Evolutionary conservation across 169 alveolate genomes (phyloP), one percentile per base, ranked within the genome.

Genomic region (Eimeria nieschulzi): DNA sequence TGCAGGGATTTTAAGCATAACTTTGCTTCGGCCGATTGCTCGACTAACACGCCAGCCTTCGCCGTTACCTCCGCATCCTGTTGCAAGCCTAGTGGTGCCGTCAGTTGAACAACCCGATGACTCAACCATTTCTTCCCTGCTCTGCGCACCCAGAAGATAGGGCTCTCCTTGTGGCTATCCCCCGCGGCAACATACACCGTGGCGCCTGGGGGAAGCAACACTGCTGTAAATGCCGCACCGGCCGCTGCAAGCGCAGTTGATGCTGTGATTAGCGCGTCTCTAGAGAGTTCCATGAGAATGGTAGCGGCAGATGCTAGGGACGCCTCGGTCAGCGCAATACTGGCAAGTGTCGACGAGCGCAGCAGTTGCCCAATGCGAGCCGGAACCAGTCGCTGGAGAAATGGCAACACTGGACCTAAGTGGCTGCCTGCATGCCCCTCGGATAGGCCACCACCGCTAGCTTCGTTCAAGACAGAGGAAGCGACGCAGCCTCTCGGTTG

Each of bases 291-390:
- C 66, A 46, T 39, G 63, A 82, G 17, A 63, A 82, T 33, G 64
- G 78, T 82, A 61, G 66, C 19, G 53, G 78, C 90, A 9, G 63
- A 71, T 5, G 90, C 64, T 33, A 68, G 76, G 59, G 90, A 82
- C 23, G 90, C 55, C n/a, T 82, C 78, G 33, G 79, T 82, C 90
- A 82, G 64, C 8, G 90, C 78, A 19, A 63, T 76, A 53, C 90
- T 39, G 39, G 90, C 90, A 59, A 82, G 78, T 26, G 79, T 46
- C 23, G 90, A 63, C 53, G 64, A 82, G 54, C 78, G 90, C 13
- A 82, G 23, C 23, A 82, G 90, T 26, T 76, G 90, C 63, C 64
- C 78, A 63, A 82, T 46, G 17, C 64, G 90, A n/a, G 59, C 90
- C 71, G 68, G 64, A 26, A 82, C 7, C 59, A 82, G 19, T 76